Evolutionary conservation across 495 filamentous ascomycete species (phyloP).

Genomic region (Patellaria atrata): DNA sequence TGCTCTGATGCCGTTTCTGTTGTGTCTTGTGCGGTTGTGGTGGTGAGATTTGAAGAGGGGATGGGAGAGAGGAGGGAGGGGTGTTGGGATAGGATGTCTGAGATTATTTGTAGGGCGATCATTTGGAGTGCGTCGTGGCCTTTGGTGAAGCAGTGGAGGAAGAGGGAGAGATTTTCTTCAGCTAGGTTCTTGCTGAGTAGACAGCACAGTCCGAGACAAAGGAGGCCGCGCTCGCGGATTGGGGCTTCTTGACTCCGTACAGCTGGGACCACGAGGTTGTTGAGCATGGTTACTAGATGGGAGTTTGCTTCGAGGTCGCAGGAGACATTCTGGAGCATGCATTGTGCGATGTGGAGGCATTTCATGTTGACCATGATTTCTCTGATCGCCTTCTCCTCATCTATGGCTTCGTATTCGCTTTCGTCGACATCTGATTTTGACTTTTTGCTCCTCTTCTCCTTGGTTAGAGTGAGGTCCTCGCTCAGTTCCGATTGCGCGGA

Average conservation of each 20-base stretch:
- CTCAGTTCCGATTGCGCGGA: constrained; percentile 76
- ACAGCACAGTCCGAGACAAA: constrained; percentile 81
- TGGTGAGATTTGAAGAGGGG: constrained; percentile 16
- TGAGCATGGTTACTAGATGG: constrained; percentile 83
- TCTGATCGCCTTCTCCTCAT: constrained; percentile 63
- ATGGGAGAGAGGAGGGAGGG: constrained; percentile 47
- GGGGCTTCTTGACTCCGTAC: constrained; percentile 86
- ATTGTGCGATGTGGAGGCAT: constrained; percentile 92
- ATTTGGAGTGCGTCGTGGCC: constrained; percentile 81
- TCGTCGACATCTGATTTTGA: constrained; percentile 18
- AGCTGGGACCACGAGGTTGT: constrained; percentile 90
- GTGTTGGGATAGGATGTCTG: constrained; percentile 81
- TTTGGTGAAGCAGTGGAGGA: constrained; percentile 90
- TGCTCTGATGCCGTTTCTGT: too few relatives aligned
- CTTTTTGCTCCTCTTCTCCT: constrained; percentile 33
- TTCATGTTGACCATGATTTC: constrained; percentile 97
- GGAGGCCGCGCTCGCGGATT: constrained; percentile 75
- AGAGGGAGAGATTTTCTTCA: constrained; percentile 82
- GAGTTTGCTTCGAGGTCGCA: constrained; percentile 74
- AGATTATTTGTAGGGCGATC: constrained; percentile 81
- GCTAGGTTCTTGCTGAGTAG: constrained; percentile 83
- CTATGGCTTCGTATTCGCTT: constrained; percentile 37
- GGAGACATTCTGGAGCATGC: constrained; percentile 85
- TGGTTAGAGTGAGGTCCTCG: constrained; percentile 40
- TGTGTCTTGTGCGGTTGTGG: constrained; percentile 25